Evolutionary conservation across 2,329 filamentous ascomycete genomes (phyloP), one percentile per base, ranked within the genome.

Genomic region (Dothidotthia symphoricarpi): DNA sequence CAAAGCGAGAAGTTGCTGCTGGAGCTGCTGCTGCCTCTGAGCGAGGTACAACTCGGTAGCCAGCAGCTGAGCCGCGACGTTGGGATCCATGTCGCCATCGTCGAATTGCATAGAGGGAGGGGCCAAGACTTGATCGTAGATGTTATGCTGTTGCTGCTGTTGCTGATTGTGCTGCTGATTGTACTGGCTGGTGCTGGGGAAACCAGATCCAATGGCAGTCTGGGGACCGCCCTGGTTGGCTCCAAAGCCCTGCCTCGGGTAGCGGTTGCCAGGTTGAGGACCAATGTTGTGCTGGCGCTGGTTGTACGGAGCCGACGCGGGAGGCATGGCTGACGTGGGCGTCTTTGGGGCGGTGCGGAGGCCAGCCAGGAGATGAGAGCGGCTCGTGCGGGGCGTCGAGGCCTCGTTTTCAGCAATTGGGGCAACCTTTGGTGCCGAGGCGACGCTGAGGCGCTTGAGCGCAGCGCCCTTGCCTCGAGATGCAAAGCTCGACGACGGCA

Each of bases 271-370:
- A 75, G 73, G 44, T 74, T 61, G 29, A 69, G 55, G 5, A 34
- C 61, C 72, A 43, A 69, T 51, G 36, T 66, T 69, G 55, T 74
- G 70, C 56, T 74, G 72, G 43, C 61, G 72, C 64, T 82, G 79
- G 43, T 75, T 73, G 47, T 79, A 78, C 41, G 81, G 79, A 57
- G 78, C 76, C 47, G 79, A 80, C 28, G 80, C 76, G 55, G 84
- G 83, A 52, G 61, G 62, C 40, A 88, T 86, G 15, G 55, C 58
- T 30, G 81, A 83, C 26, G 83, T 78, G 14, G 83, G 80, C 32
- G 86, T 90, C 76, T 95, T 96, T 25, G 93, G 93, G 34, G 90
- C 89, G 47, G 93, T 98, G 63, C 93, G 83, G 45, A 98, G 77
- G 40, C 91, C 91, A 45, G 91, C 91, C 60, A 98, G 82, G 49